Percentiles rank a stretch among this genome's conserved stretches.
Evolutionary conservation across 2,329 filamentous ascomycete species (phyloP).

Genomic region (Diaporthe vaccinii): DNA sequence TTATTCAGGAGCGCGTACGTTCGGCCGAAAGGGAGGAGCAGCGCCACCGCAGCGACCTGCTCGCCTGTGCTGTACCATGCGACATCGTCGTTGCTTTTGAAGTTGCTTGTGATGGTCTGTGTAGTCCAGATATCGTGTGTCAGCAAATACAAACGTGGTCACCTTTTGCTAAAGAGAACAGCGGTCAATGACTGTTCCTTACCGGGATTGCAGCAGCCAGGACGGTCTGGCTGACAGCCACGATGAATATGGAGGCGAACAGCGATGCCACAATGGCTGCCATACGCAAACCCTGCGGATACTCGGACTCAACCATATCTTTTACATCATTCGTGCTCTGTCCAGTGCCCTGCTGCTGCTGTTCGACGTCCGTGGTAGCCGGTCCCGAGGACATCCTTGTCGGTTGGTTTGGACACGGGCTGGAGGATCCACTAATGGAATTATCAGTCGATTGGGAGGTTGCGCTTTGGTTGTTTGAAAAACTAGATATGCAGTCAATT

Average conservation of each 20-base stretch:
- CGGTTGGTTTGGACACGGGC: not conserved
- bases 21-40: constrained; percentile 10
- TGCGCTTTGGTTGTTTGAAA: too few relatives aligned
- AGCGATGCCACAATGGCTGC: constrained; percentile 1
- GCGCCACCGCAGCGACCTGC: constrained; percentile 8
- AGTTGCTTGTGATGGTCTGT: constrained; percentile 6
- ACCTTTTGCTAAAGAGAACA: not conserved
- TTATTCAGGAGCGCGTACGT: constrained; percentile 6
- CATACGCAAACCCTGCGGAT: constrained; percentile 5
- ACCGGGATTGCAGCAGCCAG: constrained; percentile 13
- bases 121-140: not conserved
- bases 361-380: not conserved
- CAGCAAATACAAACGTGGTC: not conserved
- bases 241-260: constrained; percentile 10
- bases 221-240: constrained; percentile 10
- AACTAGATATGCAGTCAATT: too few relatives aligned
- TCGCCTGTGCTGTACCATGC: constrained; percentile 11
- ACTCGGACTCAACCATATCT: not conserved
- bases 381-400: not conserved
- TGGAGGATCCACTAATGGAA: not conserved
- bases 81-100: constrained; percentile 11
- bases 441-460: not conserved
- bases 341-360: not conserved
- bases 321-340: not conserved
- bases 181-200: not conserved